These are phyloP conservation scores for Colletotrichum falcatum DNA, from an alignment of 2,329 filamentous ascomycete species.

Conservation along the genomic window DNA sequence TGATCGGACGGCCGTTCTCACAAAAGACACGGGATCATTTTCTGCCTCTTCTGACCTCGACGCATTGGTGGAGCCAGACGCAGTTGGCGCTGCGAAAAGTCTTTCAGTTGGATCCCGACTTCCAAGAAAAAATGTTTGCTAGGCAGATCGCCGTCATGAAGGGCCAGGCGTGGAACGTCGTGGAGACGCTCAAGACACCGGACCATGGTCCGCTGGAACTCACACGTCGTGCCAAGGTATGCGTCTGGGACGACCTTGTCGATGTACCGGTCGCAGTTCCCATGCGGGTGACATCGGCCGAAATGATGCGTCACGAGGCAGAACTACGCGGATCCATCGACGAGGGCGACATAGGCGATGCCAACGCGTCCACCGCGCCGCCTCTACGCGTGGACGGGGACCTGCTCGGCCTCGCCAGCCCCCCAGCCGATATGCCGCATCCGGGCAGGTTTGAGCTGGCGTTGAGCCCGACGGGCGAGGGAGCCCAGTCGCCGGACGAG, in stretches of 20 bases:
- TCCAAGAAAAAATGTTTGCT: conserved; percentile 99
- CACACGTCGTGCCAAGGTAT: conserved; percentile 89
- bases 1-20: conserved; percentile 96
- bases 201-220: conserved; percentile 96
- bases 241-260: conserved; percentile 97
- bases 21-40: conserved; percentile 95
- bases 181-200: conserved; percentile 92
- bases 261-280: conserved; percentile 96
- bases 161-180: conserved; percentile 98
- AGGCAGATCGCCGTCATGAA: conserved; percentile 99
- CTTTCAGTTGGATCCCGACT: conserved; percentile 93
- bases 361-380: conserved; percentile 51
- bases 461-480: conserved; percentile 57
- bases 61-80: conserved; percentile 96
- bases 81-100: conserved; percentile 86
- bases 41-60: conserved; percentile 93
- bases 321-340: conserved; percentile 62
- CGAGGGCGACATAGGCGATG: conserved; percentile 87
- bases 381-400: conserved; percentile 63
- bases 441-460: conserved; percentile 80
- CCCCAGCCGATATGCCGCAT: conserved; percentile 76
- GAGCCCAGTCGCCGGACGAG: conserved; percentile 55
- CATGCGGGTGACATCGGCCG: conserved; percentile 85
- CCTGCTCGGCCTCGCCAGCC: conserved; percentile 74
- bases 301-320: conserved; percentile 71